Evolutionary conservation across 2,329 filamentous ascomycete species (phyloP).

Genomic region (Aspergillus thermomutatus): DNA sequence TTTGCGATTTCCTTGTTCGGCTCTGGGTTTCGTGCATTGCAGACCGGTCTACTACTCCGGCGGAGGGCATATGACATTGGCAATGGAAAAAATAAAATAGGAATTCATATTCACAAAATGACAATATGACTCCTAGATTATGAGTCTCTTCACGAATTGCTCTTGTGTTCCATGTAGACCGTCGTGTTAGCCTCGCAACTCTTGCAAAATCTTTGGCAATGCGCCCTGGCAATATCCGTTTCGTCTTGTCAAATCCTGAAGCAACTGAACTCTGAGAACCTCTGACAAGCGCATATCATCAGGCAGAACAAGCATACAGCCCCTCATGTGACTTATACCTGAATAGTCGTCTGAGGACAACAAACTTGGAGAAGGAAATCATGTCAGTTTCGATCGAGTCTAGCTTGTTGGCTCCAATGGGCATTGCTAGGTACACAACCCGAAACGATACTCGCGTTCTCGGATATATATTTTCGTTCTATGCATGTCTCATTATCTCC

Average conservation of each 20-base stretch:
- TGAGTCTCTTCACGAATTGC: constrained; percentile 27
- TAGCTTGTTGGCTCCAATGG: background rate
- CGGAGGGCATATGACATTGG: constrained; percentile 38
- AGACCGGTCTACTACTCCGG: constrained; percentile 28
- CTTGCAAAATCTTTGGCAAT: background rate
- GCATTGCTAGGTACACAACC: background rate
- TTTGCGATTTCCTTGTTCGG: constrained; percentile 47
- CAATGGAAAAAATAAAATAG: constrained; percentile 43
- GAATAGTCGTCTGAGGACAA: too few relatives aligned
- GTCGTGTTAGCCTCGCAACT: too few relatives aligned
- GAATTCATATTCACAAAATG: constrained; percentile 38
- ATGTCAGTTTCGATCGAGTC: background rate
- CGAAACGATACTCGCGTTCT: background rate
- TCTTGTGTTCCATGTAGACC: constrained; percentile 1
- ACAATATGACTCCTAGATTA: constrained; percentile 34
- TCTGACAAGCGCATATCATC: background rate
- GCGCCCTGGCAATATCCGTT: background rate
- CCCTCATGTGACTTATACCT: background rate
- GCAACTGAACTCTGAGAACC: background rate
- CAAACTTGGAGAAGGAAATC: background rate
- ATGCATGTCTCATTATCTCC: background rate
- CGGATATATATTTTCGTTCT: background rate
- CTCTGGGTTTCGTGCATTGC: constrained; percentile 42
- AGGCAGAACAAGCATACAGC: background rate
- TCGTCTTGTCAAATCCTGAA: background rate